These are phyloP conservation scores for Chaetothyriales sp. DNA, from an alignment of 2,329 filamentous ascomycete species.

Conservation along the genomic window DNA sequence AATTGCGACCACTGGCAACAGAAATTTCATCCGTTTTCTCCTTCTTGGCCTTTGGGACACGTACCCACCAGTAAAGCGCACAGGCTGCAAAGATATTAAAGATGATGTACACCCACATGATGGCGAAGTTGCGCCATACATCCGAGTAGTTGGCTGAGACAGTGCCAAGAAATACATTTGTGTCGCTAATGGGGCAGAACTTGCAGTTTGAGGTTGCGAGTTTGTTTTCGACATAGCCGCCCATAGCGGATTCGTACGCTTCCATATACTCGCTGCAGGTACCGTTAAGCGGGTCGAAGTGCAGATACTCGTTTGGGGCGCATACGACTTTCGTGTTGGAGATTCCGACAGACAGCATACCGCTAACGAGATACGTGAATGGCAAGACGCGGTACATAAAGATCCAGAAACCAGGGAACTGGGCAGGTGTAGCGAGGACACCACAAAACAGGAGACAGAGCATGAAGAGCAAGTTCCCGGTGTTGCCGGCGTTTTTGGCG, in stretches of 20 bases:
- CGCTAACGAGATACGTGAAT: conserved; percentile 65
- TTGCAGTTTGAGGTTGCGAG: conserved; percentile 34
- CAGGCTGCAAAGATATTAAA: conserved; percentile 51
- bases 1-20: too few species aligned
- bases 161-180: conserved; percentile 34
- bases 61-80: conserved; percentile 47
- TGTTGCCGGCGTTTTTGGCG: too few species aligned
- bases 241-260: conserved; percentile 27
- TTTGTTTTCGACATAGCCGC: conserved; percentile 41
- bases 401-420: conserved; percentile 58
- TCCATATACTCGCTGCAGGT: conserved; percentile 49
- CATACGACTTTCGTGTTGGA: conserved; percentile 54
- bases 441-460: too few species aligned
- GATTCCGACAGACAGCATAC: conserved; percentile 57
- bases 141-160: conserved; percentile 32
- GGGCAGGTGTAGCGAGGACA: conserved; percentile 45
- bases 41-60: conserved; percentile 33
- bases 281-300: conserved; percentile 45
- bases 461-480: too few species aligned
- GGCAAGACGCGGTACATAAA: conserved; percentile 71
- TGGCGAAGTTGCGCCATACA: conserved; percentile 54
- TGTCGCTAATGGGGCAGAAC: conserved; percentile 34
- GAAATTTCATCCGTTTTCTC: conserved; percentile 23
- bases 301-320: conserved; percentile 52
- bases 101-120: conserved; percentile 51